Evolutionary conservation across 163 green algal genomes (phyloP), one percentile per base, ranked within the genome.

Genomic region (Scenedesmus sp.): DNA sequence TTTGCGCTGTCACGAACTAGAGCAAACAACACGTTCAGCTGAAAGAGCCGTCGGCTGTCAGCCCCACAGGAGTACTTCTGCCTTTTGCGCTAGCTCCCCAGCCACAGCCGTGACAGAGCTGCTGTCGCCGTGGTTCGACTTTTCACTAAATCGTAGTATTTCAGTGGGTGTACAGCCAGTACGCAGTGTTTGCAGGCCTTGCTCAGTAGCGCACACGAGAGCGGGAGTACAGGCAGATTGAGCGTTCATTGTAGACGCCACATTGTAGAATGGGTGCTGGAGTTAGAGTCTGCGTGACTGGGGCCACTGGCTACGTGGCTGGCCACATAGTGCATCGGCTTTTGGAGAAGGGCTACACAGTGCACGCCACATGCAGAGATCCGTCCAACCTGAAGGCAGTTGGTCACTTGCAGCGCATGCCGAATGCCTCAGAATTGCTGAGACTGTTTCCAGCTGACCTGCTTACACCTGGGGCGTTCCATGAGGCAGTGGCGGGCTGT

Each of bases 251-350:
- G n/a, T 7, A 49, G n/a, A 9, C 35, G 13, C 13, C 35, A 51
- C 15, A 33, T 4, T 76, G 7, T 37, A 30, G 2, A 40, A 76
- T 76, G 65, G 65, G 65, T 40, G 65, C 65, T 76, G 65, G 65
- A 40, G 65, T 76, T 20, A 46, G 44, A 0, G 93, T 96, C 0
- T 95, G 92, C 81, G 93, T 96, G 0, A 95, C 94, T 16, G 94
- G 94, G 0, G 93, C 86, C 10, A 94, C 93, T 0, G 93, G 94
- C 20, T 96, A 93, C 46, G 88, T 96, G n/a, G 94, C 89, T 3
- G 90, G 91, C 13, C 70, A 85, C 35, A 90, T 95, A n/a, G 91
- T 96, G 5, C 49, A 85, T 43, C 89, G 91, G 20, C 88, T 96
- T 51, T 82, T 96, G 42, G 59, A 90, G 37, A 83, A 68, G 2